Evolutionary conservation across 305 asterid species (phyloP).

Genomic region (Lippia alba): DNA sequence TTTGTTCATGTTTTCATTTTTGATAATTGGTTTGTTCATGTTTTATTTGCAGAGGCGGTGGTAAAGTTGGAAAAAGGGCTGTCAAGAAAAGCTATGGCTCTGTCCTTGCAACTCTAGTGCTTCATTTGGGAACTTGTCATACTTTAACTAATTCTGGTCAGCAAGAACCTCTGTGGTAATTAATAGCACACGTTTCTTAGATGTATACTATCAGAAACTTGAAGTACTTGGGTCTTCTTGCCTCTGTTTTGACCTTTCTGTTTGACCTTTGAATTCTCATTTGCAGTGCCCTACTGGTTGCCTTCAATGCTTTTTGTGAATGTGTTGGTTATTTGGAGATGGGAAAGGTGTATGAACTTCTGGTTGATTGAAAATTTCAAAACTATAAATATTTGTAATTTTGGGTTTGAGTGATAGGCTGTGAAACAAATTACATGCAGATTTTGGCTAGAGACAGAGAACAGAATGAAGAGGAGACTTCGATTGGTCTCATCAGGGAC

Average conservation of each 20-base stretch:
- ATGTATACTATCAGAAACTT: conserved; percentile 15
- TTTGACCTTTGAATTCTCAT: conserved; percentile 30
- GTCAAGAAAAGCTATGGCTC: conserved; percentile 92
- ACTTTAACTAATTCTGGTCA: conserved; percentile 74
- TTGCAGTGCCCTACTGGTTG: conserved; percentile 71
- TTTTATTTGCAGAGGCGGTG: conserved; percentile 83
- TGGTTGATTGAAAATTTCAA: conserved; percentile 22
- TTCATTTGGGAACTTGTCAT: conserved; percentile 92
- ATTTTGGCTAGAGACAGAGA: conserved; percentile 90
- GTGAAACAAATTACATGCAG: conserved; percentile 48
- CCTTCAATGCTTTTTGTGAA: conserved; percentile 95
- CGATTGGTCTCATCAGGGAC: conserved; percentile 90
- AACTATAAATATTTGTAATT: not conserved
- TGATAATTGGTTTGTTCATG: conserved; percentile 22
- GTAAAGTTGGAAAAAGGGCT: conserved; percentile 88
- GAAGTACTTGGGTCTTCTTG: conserved; percentile 19
- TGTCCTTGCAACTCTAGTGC: conserved; percentile 88
- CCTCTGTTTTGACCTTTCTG: conserved; percentile 12
- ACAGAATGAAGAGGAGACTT: conserved; percentile 78
- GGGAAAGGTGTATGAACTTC: conserved; percentile 83
- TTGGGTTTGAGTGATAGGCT: conserved; percentile 27
- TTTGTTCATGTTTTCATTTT: conserved; percentile 24
- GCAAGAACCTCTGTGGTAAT: conserved; percentile 87
- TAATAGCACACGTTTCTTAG: conserved; percentile 18
- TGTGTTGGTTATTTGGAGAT: conserved; percentile 99